A percentile compares a stretch with the other conserved stretches of the same genome.
These are phyloP conservation scores for Aureobasidium sp. DNA, from an alignment of 2,329 filamentous ascomycete genomes.

Conservation along the genomic window DNA sequence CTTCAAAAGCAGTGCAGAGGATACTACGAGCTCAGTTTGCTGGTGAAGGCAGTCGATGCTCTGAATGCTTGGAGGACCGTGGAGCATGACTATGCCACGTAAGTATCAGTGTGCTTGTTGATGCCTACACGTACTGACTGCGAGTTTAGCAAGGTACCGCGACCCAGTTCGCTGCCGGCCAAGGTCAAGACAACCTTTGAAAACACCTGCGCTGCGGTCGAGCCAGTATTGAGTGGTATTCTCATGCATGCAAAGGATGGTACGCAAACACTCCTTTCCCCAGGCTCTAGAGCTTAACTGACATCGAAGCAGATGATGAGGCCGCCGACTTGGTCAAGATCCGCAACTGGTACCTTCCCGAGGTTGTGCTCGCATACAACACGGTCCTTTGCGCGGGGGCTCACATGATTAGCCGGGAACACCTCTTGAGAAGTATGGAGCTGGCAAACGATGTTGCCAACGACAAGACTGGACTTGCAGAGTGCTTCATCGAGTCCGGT, in stretches of 20 bases:
- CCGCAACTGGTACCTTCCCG: slow-evolving; percentile 72
- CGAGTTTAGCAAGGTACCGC: slow-evolving; percentile 12
- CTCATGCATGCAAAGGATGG: slow-evolving; percentile 22
- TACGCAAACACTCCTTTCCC: slow-evolving; percentile 6
- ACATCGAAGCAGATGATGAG: slow-evolving; percentile 31
- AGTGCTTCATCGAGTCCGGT: slow-evolving; percentile 30
- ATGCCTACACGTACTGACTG: neutral
- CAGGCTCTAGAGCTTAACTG: neutral
- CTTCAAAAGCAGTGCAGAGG: slow-evolving; percentile 23
- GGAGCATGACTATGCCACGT: slow-evolving; percentile 30
- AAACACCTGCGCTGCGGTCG: slow-evolving; percentile 30
- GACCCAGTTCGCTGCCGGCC: slow-evolving; percentile 18
- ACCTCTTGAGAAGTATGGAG: slow-evolving; percentile 78
- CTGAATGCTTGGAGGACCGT: slow-evolving; percentile 35
- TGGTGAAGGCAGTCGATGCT: slow-evolving; percentile 34
- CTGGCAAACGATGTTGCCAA: slow-evolving; percentile 63
- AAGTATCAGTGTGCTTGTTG: neutral
- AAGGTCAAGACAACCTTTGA: slow-evolving; percentile 31
- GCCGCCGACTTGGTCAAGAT: slow-evolving; percentile 55
- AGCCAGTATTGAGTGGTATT: slow-evolving; percentile 27
- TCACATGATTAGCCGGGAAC: slow-evolving; percentile 62
- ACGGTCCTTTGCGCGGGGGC: slow-evolving; percentile 72
- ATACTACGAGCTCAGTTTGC: slow-evolving; percentile 36
- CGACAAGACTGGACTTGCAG: slow-evolving; percentile 24
- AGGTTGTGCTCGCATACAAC: slow-evolving; percentile 76